Base-by-base conservation (phyloP, 1,284 basidiomycete genomes). In the Ganoderma lingzhi region DNA sequence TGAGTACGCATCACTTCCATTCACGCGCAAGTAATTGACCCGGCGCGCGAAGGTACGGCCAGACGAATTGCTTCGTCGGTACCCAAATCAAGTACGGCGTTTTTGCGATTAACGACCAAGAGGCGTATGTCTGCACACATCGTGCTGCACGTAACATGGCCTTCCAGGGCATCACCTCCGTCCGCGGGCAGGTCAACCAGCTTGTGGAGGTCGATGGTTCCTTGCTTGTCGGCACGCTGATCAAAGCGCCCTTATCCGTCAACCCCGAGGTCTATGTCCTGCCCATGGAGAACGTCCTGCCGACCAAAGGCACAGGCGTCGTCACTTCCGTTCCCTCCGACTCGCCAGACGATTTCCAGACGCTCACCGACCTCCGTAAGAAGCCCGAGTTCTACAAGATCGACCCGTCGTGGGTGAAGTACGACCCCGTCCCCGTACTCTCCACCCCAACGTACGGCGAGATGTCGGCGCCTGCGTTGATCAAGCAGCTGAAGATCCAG, bases 251-350 rank as follows among this genome's bases (percentile, higher is more conserved):
- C 3, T 91, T 96, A 74, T 90, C 91, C 23, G 77, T 96, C 68
- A 89, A 93, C 79, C 88, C 92, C 2, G 92, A 98, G 82, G 95
- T 99, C 37, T 97, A 97, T 78, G 95, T 99, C 53, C 83, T 99
- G 71, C 98, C 98, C 32, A 99, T 99, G 98, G 97, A 99, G 77
- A 95, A 93, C 73, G 96, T 99, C 62, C 87, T 98, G 65, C 89
- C 96, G 32, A 97, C 94, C 76, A 99, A 99, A 92, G 98, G 98
- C 78, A 99, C 97, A 30, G 98, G 98, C 77, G 97, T 99, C 48
- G 98, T 99, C 75, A 98, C 97, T 2, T 99, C 96, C 63, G 96
- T 98, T 12, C 97, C 98, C 0, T 98, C 97, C 15, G 98, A 99
- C 81, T 99, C 98, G 17, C 98, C 98, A 35, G 98, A 99, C 79